Base-by-base conservation (phyloP, 2,329 filamentous ascomycete genomes). In the Trichoderma afroharzianum region DNA sequence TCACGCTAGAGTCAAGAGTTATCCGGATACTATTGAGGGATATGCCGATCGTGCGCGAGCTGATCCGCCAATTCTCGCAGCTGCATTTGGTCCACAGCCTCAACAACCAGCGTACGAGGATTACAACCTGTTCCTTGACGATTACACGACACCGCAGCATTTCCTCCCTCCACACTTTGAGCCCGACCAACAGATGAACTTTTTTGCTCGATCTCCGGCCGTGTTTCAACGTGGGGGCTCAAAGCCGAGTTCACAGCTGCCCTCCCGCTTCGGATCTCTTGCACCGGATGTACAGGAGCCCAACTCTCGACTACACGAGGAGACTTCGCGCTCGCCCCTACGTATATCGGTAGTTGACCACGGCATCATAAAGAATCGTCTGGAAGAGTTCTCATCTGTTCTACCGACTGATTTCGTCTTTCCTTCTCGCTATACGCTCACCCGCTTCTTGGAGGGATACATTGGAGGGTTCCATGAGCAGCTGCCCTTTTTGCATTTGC, bases 401-500 rank as follows among this genome's bases (percentile, higher is more conserved):
- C 79, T 91, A 26, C 88, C 90, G 0, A 83, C 81, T 67, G 88
- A 89, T 74, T 93, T 93, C 74, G 85, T 88, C 3, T 87, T 93
- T 63, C 91, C 91, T 1, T 92, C 91, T 5, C 86, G 91, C 3
- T 87, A 92, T 74, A 92, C 91, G 0, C 78, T 93, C 32, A 90
- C 89, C 3, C 83, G 91, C 39, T 93, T 93, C 73, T 80, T 93
- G 36, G 90, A 92, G 72, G 91, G 90, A 1, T 93, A 92, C 75
- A 87, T 92, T 68, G 88, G 86, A 71, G 90, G 91, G 0, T 92
- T 93, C 71, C 85, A 88, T 70, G 85, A 87, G 67, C 84, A 87
- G 72, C 77, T 88, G 0, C 86, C 86, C 0, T 85, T 93, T 73
- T 82, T 93, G 32, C 91, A 94, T 77, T 81, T 92, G 6, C 88